Conservation (phyloP, 106 monocot genomes). For the Acorus gramineus region DNA sequence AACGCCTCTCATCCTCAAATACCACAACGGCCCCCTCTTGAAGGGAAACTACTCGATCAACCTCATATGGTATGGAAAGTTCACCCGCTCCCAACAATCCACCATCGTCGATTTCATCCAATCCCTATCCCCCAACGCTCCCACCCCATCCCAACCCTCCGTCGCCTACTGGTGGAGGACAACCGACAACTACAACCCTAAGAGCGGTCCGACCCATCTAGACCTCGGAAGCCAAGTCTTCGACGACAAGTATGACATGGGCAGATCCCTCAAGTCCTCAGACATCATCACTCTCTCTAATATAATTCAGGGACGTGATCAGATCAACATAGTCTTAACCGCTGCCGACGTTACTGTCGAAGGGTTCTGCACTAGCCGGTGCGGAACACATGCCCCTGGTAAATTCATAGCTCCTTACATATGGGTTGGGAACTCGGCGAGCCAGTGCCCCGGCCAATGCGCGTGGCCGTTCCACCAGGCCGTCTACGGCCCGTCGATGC, state of each 20-base stretch:
- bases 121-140: not conserved
- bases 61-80: slow-evolving; percentile 10
- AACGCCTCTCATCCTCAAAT: slow-evolving; percentile 3
- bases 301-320: slow-evolving; percentile 5
- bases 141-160: not conserved
- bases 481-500: slow-evolving; percentile 7
- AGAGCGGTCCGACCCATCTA: slow-evolving; percentile 8
- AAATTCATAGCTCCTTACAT: not conserved
- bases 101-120: slow-evolving; percentile 8
- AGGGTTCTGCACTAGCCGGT: slow-evolving; percentile 53
- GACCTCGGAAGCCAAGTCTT: slow-evolving; percentile 35
- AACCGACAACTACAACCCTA: slow-evolving; percentile 22
- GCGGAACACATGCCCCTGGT: slow-evolving; percentile 27
- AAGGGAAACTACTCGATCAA: slow-evolving; percentile 15
- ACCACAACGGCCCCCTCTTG: slow-evolving; percentile 13
- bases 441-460: slow-evolving; percentile 17
- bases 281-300: slow-evolving; percentile 30
- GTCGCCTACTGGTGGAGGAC: slow-evolving; percentile 16
- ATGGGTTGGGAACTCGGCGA: slow-evolving; percentile 14
- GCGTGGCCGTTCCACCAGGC: slow-evolving; percentile 18
- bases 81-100: slow-evolving; percentile 3
- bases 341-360: slow-evolving; percentile 38
- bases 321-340: slow-evolving; percentile 38
- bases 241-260: slow-evolving; percentile 30
- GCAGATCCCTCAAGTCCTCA: slow-evolving; percentile 19